Evolutionary conservation across 2,329 filamentous ascomycete genomes (phyloP).

Genomic region (Xylaria sp.): DNA sequence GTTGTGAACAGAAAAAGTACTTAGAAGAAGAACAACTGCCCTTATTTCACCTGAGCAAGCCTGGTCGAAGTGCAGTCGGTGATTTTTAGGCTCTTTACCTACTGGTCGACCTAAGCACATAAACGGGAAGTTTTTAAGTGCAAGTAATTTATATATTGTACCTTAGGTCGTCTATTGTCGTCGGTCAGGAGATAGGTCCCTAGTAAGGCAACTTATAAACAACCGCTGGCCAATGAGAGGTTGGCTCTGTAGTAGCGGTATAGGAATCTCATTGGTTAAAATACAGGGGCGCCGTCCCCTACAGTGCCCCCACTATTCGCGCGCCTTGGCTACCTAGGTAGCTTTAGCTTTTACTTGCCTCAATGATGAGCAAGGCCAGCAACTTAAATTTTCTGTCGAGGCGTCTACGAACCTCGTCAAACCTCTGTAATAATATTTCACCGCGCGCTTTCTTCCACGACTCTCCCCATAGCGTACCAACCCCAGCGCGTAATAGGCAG

Average conservation of each 20-base stretch:
- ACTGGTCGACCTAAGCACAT: too few relatives aligned
- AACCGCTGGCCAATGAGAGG: background rate
- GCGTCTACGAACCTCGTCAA: conserved; percentile 22
- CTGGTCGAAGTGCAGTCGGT: background rate
- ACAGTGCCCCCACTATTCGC: conserved; percentile 21
- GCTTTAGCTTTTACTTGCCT: background rate
- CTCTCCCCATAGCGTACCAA: conserved; percentile 5
- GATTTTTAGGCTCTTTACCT: background rate
- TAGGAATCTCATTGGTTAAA: conserved; percentile 19
- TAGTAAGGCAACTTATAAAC: background rate
- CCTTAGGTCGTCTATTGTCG: background rate
- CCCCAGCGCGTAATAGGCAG: conserved; percentile 36
- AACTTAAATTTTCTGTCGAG: conserved; percentile 34
- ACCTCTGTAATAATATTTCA: background rate
- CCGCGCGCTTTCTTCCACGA: background rate
- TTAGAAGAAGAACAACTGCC: background rate
- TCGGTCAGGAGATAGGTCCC: background rate
- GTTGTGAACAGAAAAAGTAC: background rate
- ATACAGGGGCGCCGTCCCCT: background rate
- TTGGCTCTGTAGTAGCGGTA: background rate
- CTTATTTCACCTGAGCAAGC: background rate
- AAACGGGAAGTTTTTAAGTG: too few relatives aligned
- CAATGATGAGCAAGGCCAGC: conserved; percentile 19
- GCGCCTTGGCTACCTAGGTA: conserved; percentile 28
- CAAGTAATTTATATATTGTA: too few relatives aligned